Base-by-base conservation (phyloP, 1,284 basidiomycete genomes). In the Rhodofomes roseus region DNA sequence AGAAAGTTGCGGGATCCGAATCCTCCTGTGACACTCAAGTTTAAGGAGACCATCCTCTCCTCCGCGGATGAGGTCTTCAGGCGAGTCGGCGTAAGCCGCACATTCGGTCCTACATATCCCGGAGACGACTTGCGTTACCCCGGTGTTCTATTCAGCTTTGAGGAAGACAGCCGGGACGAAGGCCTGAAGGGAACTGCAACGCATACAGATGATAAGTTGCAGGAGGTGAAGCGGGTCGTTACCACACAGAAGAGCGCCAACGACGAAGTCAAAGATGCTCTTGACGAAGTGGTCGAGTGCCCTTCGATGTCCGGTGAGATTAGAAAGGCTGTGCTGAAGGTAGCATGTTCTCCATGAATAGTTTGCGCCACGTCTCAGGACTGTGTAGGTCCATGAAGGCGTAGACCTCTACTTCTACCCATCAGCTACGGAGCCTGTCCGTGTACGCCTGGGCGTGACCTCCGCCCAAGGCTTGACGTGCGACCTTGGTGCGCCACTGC, bases 91-190 rank as follows among this genome's bases (percentile, higher is more conserved):
- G 87, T 95, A 2, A 89, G 83, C 60, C 81, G 85, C 48, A 83
- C 85, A 5, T 92, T 95, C 70, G 93, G 93, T 0, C 93, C 93
- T 5, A 95, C 93, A 0, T 95, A 92, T 72, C 82, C 87, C 14
- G 89, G 89, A 40, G 87, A 90, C 58, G 85, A 87, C 63, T 71
- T 95, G 69, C 81, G 81, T 53, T 93, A 92, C 72, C 93, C 93
- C 0, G 93, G 93, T 0, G 80, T 95, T 23, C 86, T 84, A 77
- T 95, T 95, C 68, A 85, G 86, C 63, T 89, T 91, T 67, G 87
- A 86, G 44, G 89, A 87, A 60, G 90, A 89, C 66, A 74, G 77
- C 3, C 76, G 83, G 46, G 72, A 73, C 1, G 84, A 87, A 55
- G 77, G 79, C 4, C 66, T 81, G 60, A 84, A 83, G 65, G 73